A percentile compares a stretch with the other conserved stretches of the same genome.
phyloP scores from a whole-genome alignment of 2,329 filamentous ascomycete species.

The Aspergillus persii region DNA sequence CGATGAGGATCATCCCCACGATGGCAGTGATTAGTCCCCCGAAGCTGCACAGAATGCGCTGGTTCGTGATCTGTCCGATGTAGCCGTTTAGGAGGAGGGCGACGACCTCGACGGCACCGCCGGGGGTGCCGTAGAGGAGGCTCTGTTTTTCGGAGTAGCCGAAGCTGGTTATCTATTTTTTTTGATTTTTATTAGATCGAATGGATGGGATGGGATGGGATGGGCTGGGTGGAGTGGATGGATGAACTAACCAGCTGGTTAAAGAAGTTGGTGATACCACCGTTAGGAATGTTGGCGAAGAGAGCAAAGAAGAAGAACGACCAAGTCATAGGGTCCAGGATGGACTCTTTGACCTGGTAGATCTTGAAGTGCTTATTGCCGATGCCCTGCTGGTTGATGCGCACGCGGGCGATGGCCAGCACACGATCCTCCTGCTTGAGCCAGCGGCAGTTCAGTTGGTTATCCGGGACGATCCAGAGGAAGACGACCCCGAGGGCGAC shows the following conservation, averaged over 20 bases:
- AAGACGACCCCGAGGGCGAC: conserved; percentile 49
- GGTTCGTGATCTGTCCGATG: conserved; percentile 55
- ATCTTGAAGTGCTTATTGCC: conserved; percentile 68
- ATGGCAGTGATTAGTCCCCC: conserved; percentile 53
- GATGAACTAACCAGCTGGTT: conserved; percentile 48
- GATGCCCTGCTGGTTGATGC: conserved; percentile 72
- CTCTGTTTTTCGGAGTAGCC: conserved; percentile 64
- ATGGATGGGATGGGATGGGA: not conserved
- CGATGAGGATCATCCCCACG: conserved; percentile 64
- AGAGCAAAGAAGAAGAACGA: conserved; percentile 59
- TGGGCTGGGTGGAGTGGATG: not conserved
- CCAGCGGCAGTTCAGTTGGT: conserved; percentile 60
- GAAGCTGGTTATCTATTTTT: conserved; percentile 53
- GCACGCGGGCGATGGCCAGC: conserved; percentile 68
- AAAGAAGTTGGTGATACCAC: conserved; percentile 61
- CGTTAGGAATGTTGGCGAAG: conserved; percentile 58
- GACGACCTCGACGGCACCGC: conserved; percentile 64
- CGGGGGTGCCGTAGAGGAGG: conserved; percentile 63
- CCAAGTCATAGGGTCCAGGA: conserved; percentile 60
- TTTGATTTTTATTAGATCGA: not conserved
- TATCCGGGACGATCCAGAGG: conserved; percentile 57
- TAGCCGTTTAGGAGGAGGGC: conserved; percentile 56
- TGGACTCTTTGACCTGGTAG: conserved; percentile 62
- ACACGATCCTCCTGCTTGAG: conserved; percentile 65
- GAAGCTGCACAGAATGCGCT: conserved; percentile 57